phyloP scores from a whole-genome alignment of 2,329 filamentous ascomycete genomes.

The Pestalotiopsis sp. region DNA sequence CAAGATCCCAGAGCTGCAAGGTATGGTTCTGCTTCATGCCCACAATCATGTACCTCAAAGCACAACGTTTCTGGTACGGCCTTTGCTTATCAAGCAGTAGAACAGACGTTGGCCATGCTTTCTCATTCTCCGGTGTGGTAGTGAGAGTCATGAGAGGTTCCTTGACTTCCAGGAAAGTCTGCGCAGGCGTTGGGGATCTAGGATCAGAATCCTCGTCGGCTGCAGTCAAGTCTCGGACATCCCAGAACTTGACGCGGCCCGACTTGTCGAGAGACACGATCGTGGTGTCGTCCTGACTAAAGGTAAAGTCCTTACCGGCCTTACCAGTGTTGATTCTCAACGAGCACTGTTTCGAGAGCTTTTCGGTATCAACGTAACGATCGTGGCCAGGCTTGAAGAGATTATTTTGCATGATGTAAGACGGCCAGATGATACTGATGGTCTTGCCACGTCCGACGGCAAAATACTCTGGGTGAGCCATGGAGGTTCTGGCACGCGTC shows the following conservation, averaged over 20 bases:
- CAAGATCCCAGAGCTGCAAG: constrained; percentile 96
- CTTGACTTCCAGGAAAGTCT: constrained; percentile 73
- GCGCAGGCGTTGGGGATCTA: constrained; percentile 54
- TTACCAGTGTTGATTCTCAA: constrained; percentile 96
- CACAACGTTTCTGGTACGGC: constrained; percentile 86
- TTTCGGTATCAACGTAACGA: constrained; percentile 81
- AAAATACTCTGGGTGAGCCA: constrained; percentile 88
- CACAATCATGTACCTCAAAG: constrained; percentile 92
- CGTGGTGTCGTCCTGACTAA: constrained; percentile 93
- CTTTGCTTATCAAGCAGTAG: constrained; percentile 95
- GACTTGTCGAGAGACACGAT: constrained; percentile 97
- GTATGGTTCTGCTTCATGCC: constrained; percentile 99
- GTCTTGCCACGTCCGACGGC: constrained; percentile 94
- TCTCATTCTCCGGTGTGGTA: constrained; percentile 85
- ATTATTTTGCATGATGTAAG: constrained; percentile 63
- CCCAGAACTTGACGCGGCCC: constrained; percentile 97
- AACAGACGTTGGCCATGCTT: constrained; percentile 96
- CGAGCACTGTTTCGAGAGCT: constrained; percentile 82
- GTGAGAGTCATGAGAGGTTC: constrained; percentile 84
- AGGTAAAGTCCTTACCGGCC: constrained; percentile 96
- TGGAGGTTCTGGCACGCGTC: constrained; percentile 90
- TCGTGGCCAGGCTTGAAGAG: constrained; percentile 66
- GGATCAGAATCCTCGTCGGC: constrained; percentile 53
- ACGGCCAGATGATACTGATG: constrained; percentile 84
- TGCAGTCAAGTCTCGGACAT: constrained; percentile 77